Conservation (phyloP, 2,329 filamentous ascomycete species). For the Cladosporium sp. region DNA sequence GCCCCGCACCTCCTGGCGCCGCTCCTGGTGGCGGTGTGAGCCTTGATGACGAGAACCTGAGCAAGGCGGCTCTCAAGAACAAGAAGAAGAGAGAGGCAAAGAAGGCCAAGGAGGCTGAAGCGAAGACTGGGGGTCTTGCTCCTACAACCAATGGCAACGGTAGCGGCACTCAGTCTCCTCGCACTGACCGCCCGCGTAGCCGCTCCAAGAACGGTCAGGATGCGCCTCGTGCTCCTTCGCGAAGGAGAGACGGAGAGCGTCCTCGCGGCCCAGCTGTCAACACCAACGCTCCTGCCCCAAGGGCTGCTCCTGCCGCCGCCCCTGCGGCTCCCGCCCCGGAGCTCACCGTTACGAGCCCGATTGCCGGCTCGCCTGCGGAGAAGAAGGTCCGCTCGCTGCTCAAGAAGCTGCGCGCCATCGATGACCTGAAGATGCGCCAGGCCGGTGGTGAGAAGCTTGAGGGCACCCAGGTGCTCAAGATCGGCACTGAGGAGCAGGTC, state of each 20-base stretch:
- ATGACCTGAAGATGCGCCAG: slow-evolving; percentile 95
- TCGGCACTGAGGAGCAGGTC: slow-evolving; percentile 81
- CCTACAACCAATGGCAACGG: slow-evolving; percentile 49
- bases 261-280: slow-evolving; percentile 29
- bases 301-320: slow-evolving; percentile 17
- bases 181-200: slow-evolving; percentile 36
- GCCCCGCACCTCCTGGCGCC: slow-evolving; percentile 59
- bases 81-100: slow-evolving; percentile 98
- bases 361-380: slow-evolving; percentile 69
- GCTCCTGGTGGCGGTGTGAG: slow-evolving; percentile 67
- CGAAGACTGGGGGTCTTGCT: slow-evolving; percentile 54
- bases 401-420: slow-evolving; percentile 97
- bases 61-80: slow-evolving; percentile 87
- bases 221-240: slow-evolving; percentile 32
- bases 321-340: slow-evolving; percentile 43
- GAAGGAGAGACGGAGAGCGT: slow-evolving; percentile 31
- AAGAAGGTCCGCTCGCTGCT: slow-evolving; percentile 93
- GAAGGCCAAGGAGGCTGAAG: slow-evolving; percentile 80
- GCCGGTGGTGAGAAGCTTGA: slow-evolving; percentile 95
- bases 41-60: slow-evolving; percentile 73
- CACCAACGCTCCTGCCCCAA: slow-evolving; percentile 45
- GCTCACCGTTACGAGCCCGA: slow-evolving; percentile 57
- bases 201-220: slow-evolving; percentile 36
- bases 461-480: slow-evolving; percentile 98
- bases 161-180: slow-evolving; percentile 16